Conservation (phyloP, 768 basidiomycete genomes). For the Lactarius evosmus region DNA sequence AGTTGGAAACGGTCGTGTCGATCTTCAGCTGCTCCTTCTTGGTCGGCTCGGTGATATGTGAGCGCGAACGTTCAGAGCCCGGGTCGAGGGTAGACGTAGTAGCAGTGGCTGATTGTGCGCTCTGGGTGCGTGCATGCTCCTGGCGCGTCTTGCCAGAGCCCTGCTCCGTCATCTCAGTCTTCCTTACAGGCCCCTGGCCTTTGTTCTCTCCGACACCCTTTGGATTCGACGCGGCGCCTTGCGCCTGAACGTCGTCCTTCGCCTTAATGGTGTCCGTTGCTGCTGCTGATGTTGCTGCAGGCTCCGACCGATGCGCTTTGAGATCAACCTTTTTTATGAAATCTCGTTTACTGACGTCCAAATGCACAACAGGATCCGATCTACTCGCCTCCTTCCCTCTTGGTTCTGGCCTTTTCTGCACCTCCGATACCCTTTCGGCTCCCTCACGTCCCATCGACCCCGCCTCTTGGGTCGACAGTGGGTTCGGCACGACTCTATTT, state of each 20-base stretch:
- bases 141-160: conserved; percentile 12
- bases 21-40: conserved; percentile 25
- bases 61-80: conserved; percentile 13
- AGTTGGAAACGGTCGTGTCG: conserved; percentile 1
- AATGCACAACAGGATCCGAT: conserved; percentile 25
- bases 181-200: conserved; percentile 20
- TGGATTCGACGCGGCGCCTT: conserved; percentile 9
- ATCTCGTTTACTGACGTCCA: conserved; percentile 23
- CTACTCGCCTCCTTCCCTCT: conserved; percentile 25
- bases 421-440: background rate
- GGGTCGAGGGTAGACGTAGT: background rate
- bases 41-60: conserved; percentile 21
- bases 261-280: background rate
- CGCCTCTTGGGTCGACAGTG: conserved; percentile 11
- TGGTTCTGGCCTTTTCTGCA: background rate
- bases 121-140: conserved; percentile 20
- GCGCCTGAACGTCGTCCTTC: conserved; percentile 4
- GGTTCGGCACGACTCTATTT: conserved; percentile 8
- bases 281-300: conserved; percentile 4
- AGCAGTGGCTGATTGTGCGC: conserved; percentile 1
- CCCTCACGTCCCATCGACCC: conserved; percentile 8
- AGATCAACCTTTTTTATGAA: conserved; percentile 25
- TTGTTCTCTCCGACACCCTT: conserved; percentile 6
- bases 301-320: conserved; percentile 11
- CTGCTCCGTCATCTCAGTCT: conserved; percentile 14